These are phyloP conservation scores for Fusarium sp. DNA, from an alignment of 2,329 filamentous ascomycete species.

Conservation along the genomic window DNA sequence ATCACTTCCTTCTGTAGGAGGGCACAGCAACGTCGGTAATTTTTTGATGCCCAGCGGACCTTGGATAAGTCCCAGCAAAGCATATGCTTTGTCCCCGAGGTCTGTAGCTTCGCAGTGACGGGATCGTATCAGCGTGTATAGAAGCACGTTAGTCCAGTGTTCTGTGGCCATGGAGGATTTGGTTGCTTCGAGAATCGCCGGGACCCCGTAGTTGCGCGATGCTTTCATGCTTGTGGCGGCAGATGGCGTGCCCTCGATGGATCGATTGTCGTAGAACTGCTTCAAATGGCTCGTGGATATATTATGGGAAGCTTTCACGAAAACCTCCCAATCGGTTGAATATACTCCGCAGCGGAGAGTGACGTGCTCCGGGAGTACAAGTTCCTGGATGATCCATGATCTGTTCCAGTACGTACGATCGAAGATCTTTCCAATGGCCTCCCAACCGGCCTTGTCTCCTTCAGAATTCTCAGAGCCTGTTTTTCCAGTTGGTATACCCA, in stretches of 20 bases:
- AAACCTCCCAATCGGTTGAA: not conserved
- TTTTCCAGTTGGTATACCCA: not conserved
- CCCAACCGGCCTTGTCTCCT: not conserved
- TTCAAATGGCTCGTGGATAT: not conserved
- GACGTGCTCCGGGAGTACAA: not conserved
- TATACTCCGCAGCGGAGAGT: not conserved
- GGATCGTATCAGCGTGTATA: not conserved
- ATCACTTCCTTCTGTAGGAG: not conserved
- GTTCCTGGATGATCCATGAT: not conserved
- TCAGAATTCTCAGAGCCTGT: not conserved
- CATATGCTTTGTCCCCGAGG: not conserved
- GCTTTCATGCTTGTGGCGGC: not conserved
- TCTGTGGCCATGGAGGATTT: not conserved
- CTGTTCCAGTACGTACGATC: not conserved
- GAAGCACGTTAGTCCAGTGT: not conserved
- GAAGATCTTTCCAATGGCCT: not conserved
- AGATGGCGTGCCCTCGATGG: fast-evolving
- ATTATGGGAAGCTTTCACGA: not conserved
- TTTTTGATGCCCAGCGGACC: fast-evolving
- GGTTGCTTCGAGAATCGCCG: not conserved
- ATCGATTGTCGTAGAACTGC: not conserved
- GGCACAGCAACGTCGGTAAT: not conserved
- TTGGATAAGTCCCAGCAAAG: not conserved
- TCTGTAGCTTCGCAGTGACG: not conserved
- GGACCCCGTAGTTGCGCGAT: not conserved